phyloP scores from a whole-genome alignment of 345 rosid genomes.

The Eucalyptus victrix region DNA sequence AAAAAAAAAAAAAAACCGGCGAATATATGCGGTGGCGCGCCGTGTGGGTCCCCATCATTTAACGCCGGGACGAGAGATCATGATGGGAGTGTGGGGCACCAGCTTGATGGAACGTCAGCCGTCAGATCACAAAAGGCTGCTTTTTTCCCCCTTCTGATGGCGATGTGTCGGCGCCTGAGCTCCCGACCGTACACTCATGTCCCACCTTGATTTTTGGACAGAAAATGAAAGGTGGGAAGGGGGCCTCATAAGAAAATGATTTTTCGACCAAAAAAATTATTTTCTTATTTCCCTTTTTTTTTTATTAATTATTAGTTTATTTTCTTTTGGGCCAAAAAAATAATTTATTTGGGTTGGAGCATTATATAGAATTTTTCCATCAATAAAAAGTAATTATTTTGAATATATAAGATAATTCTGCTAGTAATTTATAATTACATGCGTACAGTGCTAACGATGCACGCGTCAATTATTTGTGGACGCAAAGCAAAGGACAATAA shows the following conservation, averaged over 20 bases:
- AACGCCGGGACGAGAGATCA: neutral
- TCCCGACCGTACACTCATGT: neutral
- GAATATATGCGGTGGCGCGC: neutral
- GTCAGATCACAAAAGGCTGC: neutral
- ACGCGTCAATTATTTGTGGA: neutral
- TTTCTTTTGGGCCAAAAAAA: neutral
- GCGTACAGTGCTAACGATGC: accelerated
- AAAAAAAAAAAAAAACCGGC: neutral
- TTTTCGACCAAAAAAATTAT: neutral
- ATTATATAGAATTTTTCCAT: neutral
- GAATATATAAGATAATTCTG: neutral
- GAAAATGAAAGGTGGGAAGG: neutral
- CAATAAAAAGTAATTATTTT: neutral
- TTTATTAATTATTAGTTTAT: neutral
- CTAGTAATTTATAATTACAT: neutral
- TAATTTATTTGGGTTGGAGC: neutral
- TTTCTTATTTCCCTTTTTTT: neutral
- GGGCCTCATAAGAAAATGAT: neutral
- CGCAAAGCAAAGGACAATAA: neutral
- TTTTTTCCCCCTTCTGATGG: neutral
- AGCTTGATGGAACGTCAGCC: neutral
- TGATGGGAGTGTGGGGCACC: neutral
- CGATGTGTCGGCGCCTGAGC: neutral
- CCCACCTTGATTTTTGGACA: neutral
- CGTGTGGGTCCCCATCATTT: neutral